Conservation (phyloP, 331 rosid genomes). For the Quercus lobata region DNA sequence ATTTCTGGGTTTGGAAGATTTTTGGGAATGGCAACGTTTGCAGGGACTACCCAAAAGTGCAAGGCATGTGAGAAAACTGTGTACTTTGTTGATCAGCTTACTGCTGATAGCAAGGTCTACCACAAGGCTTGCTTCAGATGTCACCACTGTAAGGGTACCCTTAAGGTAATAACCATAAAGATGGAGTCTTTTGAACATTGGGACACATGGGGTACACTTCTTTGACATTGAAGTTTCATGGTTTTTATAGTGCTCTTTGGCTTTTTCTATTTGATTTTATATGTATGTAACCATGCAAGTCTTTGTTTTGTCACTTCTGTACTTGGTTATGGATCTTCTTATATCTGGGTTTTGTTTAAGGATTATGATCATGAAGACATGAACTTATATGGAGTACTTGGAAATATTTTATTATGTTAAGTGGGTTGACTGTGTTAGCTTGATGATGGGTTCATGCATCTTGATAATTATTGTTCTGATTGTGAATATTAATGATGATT, state of each 20-base stretch:
- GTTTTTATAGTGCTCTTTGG: background rate
- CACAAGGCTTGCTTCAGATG: slow-evolving; percentile 95
- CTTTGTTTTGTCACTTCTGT: background rate
- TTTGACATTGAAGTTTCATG: background rate
- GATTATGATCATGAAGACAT: slow-evolving; percentile 2
- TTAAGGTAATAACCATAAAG: slow-evolving; percentile 46
- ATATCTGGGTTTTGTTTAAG: background rate
- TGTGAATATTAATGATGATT: background rate
- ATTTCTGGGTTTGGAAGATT: slow-evolving; percentile 6
- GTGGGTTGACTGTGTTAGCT: background rate
- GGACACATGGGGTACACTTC: background rate
- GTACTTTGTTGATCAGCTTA: slow-evolving; percentile 85
- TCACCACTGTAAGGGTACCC: slow-evolving; percentile 95
- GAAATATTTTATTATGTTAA: background rate
- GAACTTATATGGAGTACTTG: background rate
- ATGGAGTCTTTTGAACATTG: background rate
- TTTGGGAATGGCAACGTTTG: slow-evolving; percentile 62
- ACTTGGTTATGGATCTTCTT: background rate
- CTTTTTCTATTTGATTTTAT: background rate
- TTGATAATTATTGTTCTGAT: background rate
- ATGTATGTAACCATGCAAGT: background rate
- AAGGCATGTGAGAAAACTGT: slow-evolving; percentile 86
- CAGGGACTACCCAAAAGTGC: slow-evolving; percentile 94
- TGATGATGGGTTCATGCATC: background rate
- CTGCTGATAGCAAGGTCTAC: slow-evolving; percentile 82